Evolutionary conservation across 2,329 filamentous ascomycete genomes (phyloP).

Genomic region (Fusarium sterilihyphosum): DNA sequence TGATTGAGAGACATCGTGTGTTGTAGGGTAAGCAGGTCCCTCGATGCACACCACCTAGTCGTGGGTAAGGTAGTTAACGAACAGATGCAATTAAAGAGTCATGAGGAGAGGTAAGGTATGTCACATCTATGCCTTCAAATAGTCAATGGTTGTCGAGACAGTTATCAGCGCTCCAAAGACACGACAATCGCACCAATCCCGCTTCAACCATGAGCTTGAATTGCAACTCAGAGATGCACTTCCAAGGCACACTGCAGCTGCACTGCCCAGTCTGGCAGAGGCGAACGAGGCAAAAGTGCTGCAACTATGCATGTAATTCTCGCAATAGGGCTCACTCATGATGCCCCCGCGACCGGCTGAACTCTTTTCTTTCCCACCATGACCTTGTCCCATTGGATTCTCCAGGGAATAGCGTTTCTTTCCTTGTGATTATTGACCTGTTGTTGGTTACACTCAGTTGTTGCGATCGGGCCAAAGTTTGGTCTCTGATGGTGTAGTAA

Average conservation of each 20-base stretch:
- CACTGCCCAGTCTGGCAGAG: slow-evolving; percentile 6
- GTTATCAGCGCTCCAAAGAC: neutral
- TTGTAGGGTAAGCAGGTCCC: slow-evolving; percentile 29
- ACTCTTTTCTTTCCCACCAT: neutral
- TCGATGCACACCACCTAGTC: neutral
- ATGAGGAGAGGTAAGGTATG: slow-evolving; percentile 10
- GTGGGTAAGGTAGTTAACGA: slow-evolving; percentile 10
- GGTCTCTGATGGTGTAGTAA: slow-evolving; percentile 9
- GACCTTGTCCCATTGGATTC: slow-evolving; percentile 9
- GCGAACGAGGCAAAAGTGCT: slow-evolving; percentile 8
- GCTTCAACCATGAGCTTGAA: slow-evolving; percentile 11
- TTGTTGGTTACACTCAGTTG: neutral
- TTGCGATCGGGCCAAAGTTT: slow-evolving; percentile 17
- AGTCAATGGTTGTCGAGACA: slow-evolving; percentile 4
- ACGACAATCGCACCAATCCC: neutral
- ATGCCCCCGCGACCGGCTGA: slow-evolving; percentile 13
- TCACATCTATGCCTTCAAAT: neutral
- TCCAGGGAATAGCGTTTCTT: neutral
- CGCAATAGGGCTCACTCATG: slow-evolving; percentile 28
- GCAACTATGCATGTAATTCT: slow-evolving; percentile 26
- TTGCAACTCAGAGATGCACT: slow-evolving; percentile 16
- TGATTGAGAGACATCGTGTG: neutral
- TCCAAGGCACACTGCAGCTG: slow-evolving; percentile 23
- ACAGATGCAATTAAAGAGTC: slow-evolving; percentile 40
- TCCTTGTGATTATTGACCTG: slow-evolving; percentile 2